phyloP scores from a whole-genome alignment of 176 grass and related monocot genomes.

The Eremochloa ophiuroides region DNA sequence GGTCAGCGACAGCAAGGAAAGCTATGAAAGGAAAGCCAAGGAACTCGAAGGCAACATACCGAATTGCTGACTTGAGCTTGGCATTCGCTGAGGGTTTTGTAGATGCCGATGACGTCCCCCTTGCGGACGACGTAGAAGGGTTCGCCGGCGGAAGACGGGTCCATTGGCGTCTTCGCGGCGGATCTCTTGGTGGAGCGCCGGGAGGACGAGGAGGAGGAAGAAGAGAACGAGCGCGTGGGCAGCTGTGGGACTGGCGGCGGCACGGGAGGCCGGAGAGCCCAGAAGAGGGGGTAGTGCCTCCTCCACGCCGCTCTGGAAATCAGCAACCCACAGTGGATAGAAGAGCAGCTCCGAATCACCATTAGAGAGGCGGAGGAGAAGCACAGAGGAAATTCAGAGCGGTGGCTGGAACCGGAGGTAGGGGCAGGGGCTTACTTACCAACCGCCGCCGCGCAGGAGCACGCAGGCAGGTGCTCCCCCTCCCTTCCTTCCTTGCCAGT shows the following conservation, averaged over 20 bases:
- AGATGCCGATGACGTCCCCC: constrained; percentile 60
- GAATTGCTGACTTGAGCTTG: constrained; percentile 83
- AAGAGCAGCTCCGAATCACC: constrained; percentile 24
- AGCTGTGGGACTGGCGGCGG: constrained; percentile 11
- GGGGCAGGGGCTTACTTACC: too few relatives aligned
- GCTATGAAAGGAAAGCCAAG: background rate
- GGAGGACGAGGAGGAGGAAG: constrained; percentile 46
- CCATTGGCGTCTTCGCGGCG: constrained; percentile 23
- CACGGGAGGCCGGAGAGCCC: constrained; percentile 3
- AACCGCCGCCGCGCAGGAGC: background rate
- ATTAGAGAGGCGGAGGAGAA: background rate
- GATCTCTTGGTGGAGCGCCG: constrained; percentile 23
- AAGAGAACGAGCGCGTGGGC: constrained; percentile 4
- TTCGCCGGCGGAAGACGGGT: constrained; percentile 28
- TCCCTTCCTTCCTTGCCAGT: background rate
- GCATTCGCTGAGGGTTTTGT: constrained; percentile 66
- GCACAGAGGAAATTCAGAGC: background rate
- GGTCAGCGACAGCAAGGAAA: background rate
- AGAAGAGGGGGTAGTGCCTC: background rate
- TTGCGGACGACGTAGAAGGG: constrained; percentile 80
- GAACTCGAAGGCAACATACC: constrained; percentile 8
- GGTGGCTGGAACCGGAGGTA: background rate
- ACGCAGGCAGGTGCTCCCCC: background rate
- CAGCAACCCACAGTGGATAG: constrained; percentile 7
- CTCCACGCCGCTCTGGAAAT: constrained; percentile 32